Evolutionary conservation across 176 grass and related monocot genomes (phyloP), one percentile per base, ranked within the genome.

Genomic region (Areca catechu): DNA sequence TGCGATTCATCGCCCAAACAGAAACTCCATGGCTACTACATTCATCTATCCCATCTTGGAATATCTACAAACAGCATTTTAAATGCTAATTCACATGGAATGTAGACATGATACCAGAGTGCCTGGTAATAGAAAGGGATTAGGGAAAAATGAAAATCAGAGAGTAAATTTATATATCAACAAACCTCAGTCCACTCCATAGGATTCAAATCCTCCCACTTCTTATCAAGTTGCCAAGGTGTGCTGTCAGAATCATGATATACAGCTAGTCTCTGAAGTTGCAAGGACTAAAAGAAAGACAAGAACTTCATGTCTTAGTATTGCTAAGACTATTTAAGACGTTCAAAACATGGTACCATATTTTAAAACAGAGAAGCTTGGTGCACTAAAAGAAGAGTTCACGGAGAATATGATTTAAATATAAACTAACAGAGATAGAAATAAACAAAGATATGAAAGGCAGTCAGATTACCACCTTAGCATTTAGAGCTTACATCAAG

Each of bases 151-250:
- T 3, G 34, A 43, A 43, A 1, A 3, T 43, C 34, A 43, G 7
- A 43, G 12, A 12, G 34, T 14, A 43, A 43, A 3, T 14, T 43
- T 43, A 72, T 28, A 70, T 49, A 51, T 60, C 49, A 66, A 71
- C 50, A 77, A 77, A 97, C 92, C 92, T 97, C 78, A 29, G 67
- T 88, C 92, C 92, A 97, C 56, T 91, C 78, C 19, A 58, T 54
- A 66, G 86, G 92, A 81, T 60, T 82, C 71, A 97, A 80, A 71
- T 85, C 86, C 66, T 97, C 86, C 92, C 92, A 97, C 71, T 82
- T 97, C 72, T 88, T 84, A 71, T 76, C 16, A 67, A 91, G 84
- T 60, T 88, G 82, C 92, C 92, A 97, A 16, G 78, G 71, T 69
- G 53, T 60, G 51, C 72, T 82, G 76, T 88, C 80, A 53, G 92